These are phyloP conservation scores for Leccinum uliginosum DNA, from an alignment of 768 basidiomycete genomes.

Conservation along the genomic window DNA sequence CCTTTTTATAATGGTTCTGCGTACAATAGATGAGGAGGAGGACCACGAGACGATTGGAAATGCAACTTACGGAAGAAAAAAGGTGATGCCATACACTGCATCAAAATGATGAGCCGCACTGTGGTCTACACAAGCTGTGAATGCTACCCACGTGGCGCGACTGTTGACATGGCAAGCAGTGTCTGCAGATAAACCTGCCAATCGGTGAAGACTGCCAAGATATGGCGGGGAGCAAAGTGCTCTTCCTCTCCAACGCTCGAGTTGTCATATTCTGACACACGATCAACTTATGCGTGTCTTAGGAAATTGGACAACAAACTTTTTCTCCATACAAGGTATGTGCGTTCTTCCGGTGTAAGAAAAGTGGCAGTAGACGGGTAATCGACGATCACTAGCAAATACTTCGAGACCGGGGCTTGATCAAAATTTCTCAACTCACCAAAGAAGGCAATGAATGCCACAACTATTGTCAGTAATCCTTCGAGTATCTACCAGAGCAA, in stretches of 20 bases:
- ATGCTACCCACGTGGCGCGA: slow-evolving; percentile 49
- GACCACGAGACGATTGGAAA: not conserved
- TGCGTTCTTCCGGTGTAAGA: slow-evolving; percentile 13
- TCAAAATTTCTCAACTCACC: slow-evolving; percentile 29
- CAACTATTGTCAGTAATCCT: slow-evolving; percentile 55
- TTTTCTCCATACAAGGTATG: slow-evolving; percentile 18
- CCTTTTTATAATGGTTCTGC: slow-evolving; percentile 57
- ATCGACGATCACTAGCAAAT: slow-evolving; percentile 50
- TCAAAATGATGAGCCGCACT: slow-evolving; percentile 1
- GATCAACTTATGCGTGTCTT: slow-evolving; percentile 46
- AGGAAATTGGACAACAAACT: slow-evolving; percentile 6
- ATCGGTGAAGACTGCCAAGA: slow-evolving; percentile 50
- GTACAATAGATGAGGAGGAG: not conserved
- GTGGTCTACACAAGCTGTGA: not conserved
- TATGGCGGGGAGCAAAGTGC: slow-evolving; percentile 48
- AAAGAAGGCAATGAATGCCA: slow-evolving; percentile 50
- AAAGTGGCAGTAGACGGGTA: slow-evolving; percentile 26
- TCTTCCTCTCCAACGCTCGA: slow-evolving; percentile 40
- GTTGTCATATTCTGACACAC: slow-evolving; percentile 38
- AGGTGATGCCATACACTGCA: slow-evolving; percentile 63
- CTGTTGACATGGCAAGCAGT: slow-evolving; percentile 40
- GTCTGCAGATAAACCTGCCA: slow-evolving; percentile 50
- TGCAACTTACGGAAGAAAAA: slow-evolving; percentile 61
- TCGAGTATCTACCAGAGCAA: slow-evolving; percentile 13
- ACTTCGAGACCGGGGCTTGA: not conserved